Conservation (phyloP, 768 basidiomycete species). For the Pleurotus platypus region DNA sequence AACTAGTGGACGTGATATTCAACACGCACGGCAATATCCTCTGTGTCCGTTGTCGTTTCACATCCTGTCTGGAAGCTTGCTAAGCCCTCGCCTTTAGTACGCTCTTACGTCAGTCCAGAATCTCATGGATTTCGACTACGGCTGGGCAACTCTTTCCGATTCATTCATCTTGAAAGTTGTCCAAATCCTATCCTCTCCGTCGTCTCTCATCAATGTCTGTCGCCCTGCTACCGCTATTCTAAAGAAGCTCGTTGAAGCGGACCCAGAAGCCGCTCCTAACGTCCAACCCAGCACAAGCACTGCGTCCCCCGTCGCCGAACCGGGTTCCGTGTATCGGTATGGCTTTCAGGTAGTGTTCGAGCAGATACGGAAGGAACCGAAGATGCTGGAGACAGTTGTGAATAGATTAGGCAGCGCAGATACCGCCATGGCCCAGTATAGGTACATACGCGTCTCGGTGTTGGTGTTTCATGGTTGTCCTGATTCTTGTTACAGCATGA, state of each 20-base stretch:
- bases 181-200: conserved; percentile 69
- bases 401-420: conserved; percentile 76
- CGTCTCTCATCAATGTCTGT: conserved; percentile 84
- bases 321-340: conserved; percentile 75
- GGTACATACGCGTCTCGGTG: conserved; percentile 36
- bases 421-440: conserved; percentile 81
- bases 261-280: conserved; percentile 65
- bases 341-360: conserved; percentile 84
- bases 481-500: conserved; percentile 51
- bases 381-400: conserved; percentile 80
- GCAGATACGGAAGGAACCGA: conserved; percentile 72
- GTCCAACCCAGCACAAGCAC: conserved; percentile 59
- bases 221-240: conserved; percentile 89
- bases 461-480: conserved; percentile 11
- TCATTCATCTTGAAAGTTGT: conserved; percentile 77
- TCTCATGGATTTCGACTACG: conserved; percentile 82
- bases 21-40: conserved; percentile 76
- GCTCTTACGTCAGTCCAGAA: conserved; percentile 84
- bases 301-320: conserved; percentile 44
- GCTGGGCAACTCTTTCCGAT: conserved; percentile 72
- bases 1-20: conserved; percentile 69
- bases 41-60: conserved; percentile 48
- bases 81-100: conserved; percentile 45
- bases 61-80: conserved; percentile 4
- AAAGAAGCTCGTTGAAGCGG: conserved; percentile 86